Conservation (phyloP, 257 asterid species). For the Solanum virginianum region DNA sequence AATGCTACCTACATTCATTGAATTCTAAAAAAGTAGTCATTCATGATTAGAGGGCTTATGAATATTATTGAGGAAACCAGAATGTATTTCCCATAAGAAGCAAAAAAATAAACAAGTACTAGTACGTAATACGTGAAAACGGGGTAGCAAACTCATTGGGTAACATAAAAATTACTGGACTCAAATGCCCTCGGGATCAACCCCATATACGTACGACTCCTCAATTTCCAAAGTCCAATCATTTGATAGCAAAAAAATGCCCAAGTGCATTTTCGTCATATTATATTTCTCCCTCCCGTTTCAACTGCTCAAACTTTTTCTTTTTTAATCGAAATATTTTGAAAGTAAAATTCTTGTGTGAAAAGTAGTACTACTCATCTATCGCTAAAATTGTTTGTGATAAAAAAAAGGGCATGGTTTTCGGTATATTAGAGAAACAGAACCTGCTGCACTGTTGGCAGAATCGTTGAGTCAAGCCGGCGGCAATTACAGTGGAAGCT, state of each 20-base stretch:
- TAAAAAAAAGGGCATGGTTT: slow-evolving; percentile 3
- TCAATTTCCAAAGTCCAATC: slow-evolving; percentile 12
- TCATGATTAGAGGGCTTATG: neutral
- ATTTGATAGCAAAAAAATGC: slow-evolving; percentile 13
- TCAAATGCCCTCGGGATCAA: slow-evolving; percentile 78
- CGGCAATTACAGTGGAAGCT: slow-evolving; percentile 84
- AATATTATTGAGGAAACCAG: neutral
- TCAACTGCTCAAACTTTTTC: neutral
- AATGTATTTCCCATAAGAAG: slow-evolving; percentile 27
- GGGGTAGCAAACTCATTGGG: slow-evolving; percentile 13
- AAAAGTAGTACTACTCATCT: no score
- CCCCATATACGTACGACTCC: slow-evolving; percentile 32
- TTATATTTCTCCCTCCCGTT: neutral
- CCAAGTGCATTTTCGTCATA: slow-evolving; percentile 22
- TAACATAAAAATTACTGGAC: slow-evolving; percentile 33
- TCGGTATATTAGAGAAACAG: neutral
- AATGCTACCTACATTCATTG: neutral
- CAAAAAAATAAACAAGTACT: slow-evolving; percentile 20
- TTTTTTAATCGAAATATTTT: no score
- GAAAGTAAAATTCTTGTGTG: no score
- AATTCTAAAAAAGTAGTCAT: neutral
- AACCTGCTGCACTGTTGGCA: slow-evolving; percentile 99
- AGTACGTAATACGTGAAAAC: slow-evolving; percentile 17
- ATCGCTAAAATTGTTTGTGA: neutral
- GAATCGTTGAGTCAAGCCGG: slow-evolving; percentile 94